Evolutionary conservation across 352 stramenopile species (phyloP), one percentile per base, ranked within the genome.

Genomic region (Peronospora belbahrii): DNA sequence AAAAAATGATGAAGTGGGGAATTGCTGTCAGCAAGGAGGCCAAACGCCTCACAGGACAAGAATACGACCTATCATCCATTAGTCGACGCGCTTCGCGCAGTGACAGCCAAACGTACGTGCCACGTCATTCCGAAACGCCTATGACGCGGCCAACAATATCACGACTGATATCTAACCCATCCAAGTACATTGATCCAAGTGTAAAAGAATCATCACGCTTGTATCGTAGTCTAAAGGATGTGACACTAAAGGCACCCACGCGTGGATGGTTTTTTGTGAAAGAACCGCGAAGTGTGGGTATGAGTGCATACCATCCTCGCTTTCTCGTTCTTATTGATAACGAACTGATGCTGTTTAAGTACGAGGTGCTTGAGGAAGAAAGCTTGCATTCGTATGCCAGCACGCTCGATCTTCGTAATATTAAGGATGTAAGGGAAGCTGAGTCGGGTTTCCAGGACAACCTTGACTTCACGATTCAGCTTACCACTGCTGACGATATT

Each of bases 1-100:
- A 94, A 27, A 68, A 83, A 28, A 86, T 91, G 77, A 89, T 94
- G 75, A 90, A 91, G 44, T 94, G 82, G 82, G 80, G 77, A 10
- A 74, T 82, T 24, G 70, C 61, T 20, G 77, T 94, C 14, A 75
- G 77, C 13, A 78, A 82, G 11, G 79, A 91, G 38, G 77, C 75
- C 2, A 88, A 88, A 48, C 73, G 82, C 0, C 60, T 88, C n/a
- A 87, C 76, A 6, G 75, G 77, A 1, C 75, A 88, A 14, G 80
- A 94, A 46, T 87, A 87, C 40, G 80, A 94, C 42, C 54, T 91
- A 11, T 82, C 80, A 3, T 86, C 74, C 15, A 80, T 88, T 36
- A 74, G 74, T 35, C 48, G 71, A 32, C 69, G 75, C 17, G 50
- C 68, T 8, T 87, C 71, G 1, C 64, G 75, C 10, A 87, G 74